phyloP scores from a whole-genome alignment of 179 eudicot species.

The Camellia oleifera region DNA sequence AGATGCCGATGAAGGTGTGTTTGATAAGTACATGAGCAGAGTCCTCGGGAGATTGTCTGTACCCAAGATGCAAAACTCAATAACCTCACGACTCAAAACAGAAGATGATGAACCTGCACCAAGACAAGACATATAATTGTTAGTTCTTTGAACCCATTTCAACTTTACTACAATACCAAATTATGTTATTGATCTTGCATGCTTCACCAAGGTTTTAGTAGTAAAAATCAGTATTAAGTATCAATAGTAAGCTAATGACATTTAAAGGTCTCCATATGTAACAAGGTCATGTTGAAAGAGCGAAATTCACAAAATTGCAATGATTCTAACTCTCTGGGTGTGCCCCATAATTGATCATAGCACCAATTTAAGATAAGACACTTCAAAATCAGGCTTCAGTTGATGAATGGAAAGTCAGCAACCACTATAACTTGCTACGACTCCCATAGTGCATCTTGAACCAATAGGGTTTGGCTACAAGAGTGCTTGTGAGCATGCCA shows the following conservation, averaged over 20 bases:
- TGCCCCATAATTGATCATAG: not conserved
- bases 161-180: not conserved
- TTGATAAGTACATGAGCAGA: conserved; percentile 84
- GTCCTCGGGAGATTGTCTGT: conserved; percentile 84
- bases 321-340: not conserved
- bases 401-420: not conserved
- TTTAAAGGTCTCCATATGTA: not conserved
- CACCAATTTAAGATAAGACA: not conserved
- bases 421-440: not conserved
- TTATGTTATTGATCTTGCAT: not conserved
- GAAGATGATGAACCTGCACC: conserved; percentile 70
- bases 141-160: not conserved
- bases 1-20: conserved; percentile 60
- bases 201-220: not conserved
- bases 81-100: conserved; percentile 64
- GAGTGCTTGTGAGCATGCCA: not conserved
- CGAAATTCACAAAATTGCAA: not conserved
- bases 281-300: not conserved
- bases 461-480: not conserved
- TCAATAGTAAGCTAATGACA: not conserved
- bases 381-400: not conserved
- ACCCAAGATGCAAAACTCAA: conserved; percentile 72
- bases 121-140: conserved; percentile 5
- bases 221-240: not conserved
- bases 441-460: not conserved